A percentile compares a stretch with the other conserved stretches of the same genome.
phyloP scores from a whole-genome alignment of 169 alveolate species.

The Cryptosporidium bovis region DNA sequence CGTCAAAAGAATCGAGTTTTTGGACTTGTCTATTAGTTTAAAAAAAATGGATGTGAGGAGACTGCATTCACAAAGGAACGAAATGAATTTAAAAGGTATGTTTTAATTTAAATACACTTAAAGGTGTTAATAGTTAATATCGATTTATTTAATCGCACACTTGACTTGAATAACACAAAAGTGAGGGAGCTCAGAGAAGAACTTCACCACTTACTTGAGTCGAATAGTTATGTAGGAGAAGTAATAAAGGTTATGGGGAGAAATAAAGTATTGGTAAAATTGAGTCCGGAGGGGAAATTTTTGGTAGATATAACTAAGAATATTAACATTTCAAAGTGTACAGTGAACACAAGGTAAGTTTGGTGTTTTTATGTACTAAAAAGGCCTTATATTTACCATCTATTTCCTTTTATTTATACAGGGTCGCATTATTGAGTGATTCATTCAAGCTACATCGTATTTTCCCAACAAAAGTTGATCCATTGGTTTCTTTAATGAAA shows the following conservation, averaged over 20 bases:
- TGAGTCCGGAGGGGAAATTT: constrained; percentile 97
- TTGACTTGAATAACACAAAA: not conserved
- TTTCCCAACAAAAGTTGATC: constrained; percentile 98
- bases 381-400: not conserved
- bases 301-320: constrained; percentile 93
- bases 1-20: constrained; percentile 23
- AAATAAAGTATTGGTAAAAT: constrained; percentile 96
- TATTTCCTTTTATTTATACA: not conserved
- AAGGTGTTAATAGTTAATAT: not conserved
- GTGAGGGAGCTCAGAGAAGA: constrained; percentile 96
- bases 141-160: no score
- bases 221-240: constrained; percentile 98
- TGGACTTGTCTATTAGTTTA: constrained; percentile 16
- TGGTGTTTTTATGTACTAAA: not conserved
- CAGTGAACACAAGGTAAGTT: constrained; percentile 91
- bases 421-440: constrained; percentile 84
- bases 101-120: not conserved
- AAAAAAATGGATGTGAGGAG: constrained; percentile 86
- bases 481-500: constrained; percentile 98
- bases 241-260: constrained; percentile 98
- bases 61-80: constrained; percentile 98
- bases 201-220: constrained; percentile 91
- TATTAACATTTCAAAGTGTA: constrained; percentile 91
- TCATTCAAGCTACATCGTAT: constrained; percentile 94
- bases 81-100: constrained; percentile 91